Base-by-base conservation (phyloP, 345 rosid species). In the Acer saccharum region DNA sequence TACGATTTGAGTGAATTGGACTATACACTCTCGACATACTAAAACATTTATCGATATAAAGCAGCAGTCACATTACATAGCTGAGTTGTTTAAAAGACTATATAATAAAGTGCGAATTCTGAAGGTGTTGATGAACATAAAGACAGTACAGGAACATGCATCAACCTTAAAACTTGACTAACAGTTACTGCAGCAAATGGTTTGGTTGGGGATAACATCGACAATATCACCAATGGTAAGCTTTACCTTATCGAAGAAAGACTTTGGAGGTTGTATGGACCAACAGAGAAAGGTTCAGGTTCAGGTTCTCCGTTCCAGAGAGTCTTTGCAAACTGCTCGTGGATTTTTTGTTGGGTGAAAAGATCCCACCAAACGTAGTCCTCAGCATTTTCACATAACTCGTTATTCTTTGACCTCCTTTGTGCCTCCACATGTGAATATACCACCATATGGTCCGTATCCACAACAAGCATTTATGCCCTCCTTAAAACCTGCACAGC, bases 281-380 rank as follows among this genome's bases (percentile, higher is more conserved):
- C 88, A 1, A 79, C 88, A 4, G 70, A 61, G 1, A 70, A 35
- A 23, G 83, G 62, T 35, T 35, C 39, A 35, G 39, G 39, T 35
- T 35, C 39, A 6, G 75, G 58, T 35, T 35, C 39, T 60, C 83
- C 89, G 0, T 69, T 67, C 93, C 89, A 83, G 1, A 85, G 68
- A n/a, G 63, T 54, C 80, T 82, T 76, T 3, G 89, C 88, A 32
- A 80, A 7, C 68, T 83, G 85, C 79, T 84, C 65, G 52, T 89
- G 88, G 61, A 86, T 68, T 58, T 78, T 72, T 50, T 3, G 87
- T 82, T 43, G 91, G 83, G 75, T 88, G 91, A 80, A 77, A 81
- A n/a, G 91, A 76, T 87, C 89, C 89, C 86, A 89, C 90, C 90
- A 88, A 16, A 89, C 61, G 25, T 85, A 46, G 1, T 81, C 84